A percentile compares a stretch with the other conserved stretches of the same genome.
Evolutionary conservation across 192 early-diverging fungal genomes (phyloP).

Genomic region (Backusella parvicylindrica): DNA sequence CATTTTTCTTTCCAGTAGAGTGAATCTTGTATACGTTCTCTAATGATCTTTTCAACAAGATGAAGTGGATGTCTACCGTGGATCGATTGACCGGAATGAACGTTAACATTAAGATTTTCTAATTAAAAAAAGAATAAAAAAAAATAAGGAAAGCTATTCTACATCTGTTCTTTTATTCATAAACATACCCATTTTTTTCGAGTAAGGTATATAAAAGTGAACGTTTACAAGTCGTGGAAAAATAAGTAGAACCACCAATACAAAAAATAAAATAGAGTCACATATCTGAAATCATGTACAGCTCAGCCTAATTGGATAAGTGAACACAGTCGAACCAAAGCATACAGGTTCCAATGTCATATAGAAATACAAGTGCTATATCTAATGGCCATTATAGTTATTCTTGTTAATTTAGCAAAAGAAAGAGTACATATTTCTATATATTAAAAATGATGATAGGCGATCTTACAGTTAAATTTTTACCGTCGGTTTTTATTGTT

Average conservation of each 20-base stretch:
- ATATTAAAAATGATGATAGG: too few relatives aligned
- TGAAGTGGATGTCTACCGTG: conserved; percentile 94
- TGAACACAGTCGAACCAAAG: too few relatives aligned
- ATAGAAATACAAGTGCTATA: too few relatives aligned
- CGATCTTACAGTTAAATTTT: too few relatives aligned
- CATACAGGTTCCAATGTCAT: too few relatives aligned
- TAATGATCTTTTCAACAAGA: conserved; percentile 91
- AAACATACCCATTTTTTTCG: background rate
- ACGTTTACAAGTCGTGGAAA: background rate
- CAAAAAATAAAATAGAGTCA: background rate
- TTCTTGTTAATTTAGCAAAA: too few relatives aligned
- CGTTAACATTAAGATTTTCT: conserved; percentile 53
- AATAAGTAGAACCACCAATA: background rate
- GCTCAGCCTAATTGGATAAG: too few relatives aligned
- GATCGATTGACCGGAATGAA: conserved; percentile 63
- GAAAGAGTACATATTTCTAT: too few relatives aligned
- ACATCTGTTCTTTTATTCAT: background rate
- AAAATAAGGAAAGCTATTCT: too few relatives aligned
- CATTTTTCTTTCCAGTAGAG: conserved; percentile 97
- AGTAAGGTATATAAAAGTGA: background rate
- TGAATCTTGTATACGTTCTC: conserved; percentile 86
- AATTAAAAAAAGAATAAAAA: background rate
- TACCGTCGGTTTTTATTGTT: too few relatives aligned
- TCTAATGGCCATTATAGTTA: too few relatives aligned
- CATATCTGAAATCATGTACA: background rate